Evolutionary conservation across 345 rosid species (phyloP).

Genomic region (Schrenkiella parvula): DNA sequence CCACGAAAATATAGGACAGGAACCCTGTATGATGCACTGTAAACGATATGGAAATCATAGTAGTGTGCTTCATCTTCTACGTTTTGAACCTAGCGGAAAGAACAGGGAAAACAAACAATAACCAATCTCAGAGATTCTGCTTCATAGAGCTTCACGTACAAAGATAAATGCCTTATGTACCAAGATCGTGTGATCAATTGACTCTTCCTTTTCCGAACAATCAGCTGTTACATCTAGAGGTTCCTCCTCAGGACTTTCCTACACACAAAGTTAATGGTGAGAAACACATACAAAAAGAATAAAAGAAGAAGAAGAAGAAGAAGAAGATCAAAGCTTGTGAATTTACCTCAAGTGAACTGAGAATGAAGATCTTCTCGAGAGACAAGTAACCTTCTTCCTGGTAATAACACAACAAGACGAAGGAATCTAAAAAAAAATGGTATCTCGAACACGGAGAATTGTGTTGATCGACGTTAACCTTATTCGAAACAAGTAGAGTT

Average conservation of each 20-base stretch:
- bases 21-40: conserved; percentile 63
- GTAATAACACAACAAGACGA: not conserved
- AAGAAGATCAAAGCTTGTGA: not conserved
- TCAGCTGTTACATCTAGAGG: conserved; percentile 23
- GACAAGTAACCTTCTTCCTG: conserved; percentile 58
- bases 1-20: conserved; percentile 84
- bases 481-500: conserved; percentile 32
- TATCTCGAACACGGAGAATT: not conserved
- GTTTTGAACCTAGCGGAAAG: conserved; percentile 41
- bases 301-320: not conserved
- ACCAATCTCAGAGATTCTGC: not conserved
- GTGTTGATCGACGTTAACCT: conserved; percentile 28
- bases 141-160: not conserved
- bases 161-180: conserved; percentile 31
- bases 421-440: not conserved
- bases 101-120: not conserved
- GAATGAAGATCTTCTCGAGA: conserved; percentile 47
- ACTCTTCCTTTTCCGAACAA: conserved; percentile 35
- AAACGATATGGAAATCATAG: conserved; percentile 74
- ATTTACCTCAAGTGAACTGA: conserved; percentile 40
- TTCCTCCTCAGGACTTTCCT: conserved; percentile 33
- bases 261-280: not conserved
- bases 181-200: conserved; percentile 54
- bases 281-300: too few relatives aligned
- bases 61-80: conserved; percentile 42